A percentile compares a stretch with the other conserved stretches of the same genome.
Evolutionary conservation across 176 grass and related monocot species (phyloP).

Genomic region (Zea mays): Zm-B73-REFERENCE-NAM-5.0 NC_050097.1:33822001-33822500

Average conservation of each 20-base stretch:
- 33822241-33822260: conserved; percentile 51
- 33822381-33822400: not conserved
- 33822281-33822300: conserved; percentile 41
- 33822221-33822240: conserved; percentile 61
- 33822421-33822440: not conserved
- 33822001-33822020: conserved; percentile 54
- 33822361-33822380: not conserved
- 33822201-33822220: conserved; percentile 55
- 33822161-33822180: conserved; percentile 56
- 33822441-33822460: too few species aligned
- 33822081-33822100: conserved; percentile 38
- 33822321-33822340: not conserved
- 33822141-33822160: conserved; percentile 49
- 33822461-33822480: too few species aligned
- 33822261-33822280: conserved; percentile 48
- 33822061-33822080: conserved; percentile 65
- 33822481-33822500: too few species aligned
- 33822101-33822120: conserved; percentile 65
- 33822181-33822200: conserved; percentile 48
- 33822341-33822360: too few species aligned
- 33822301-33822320: not conserved
- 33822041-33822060: conserved; percentile 65
- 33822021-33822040: conserved; percentile 64
- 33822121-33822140: conserved; percentile 33
- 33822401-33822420: too few species aligned